Percentiles rank a stretch among this genome's conserved stretches.
These are phyloP conservation scores for Suillus paluster DNA, from an alignment of 768 basidiomycete species.

Conservation along the genomic window DNA sequence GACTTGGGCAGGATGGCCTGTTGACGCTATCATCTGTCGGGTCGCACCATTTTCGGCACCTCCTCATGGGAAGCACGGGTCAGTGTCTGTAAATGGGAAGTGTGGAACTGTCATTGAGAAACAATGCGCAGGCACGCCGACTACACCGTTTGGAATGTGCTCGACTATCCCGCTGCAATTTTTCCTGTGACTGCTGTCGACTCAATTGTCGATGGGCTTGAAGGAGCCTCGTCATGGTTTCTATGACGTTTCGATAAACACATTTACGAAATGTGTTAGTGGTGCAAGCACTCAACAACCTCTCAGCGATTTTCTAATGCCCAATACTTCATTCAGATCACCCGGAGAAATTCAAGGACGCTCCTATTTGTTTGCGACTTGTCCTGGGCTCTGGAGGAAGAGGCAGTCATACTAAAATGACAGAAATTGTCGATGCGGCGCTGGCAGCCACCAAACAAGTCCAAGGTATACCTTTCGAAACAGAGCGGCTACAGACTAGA, in stretches of 20 bases:
- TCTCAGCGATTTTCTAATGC: neutral
- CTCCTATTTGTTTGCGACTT: slow-evolving; percentile 68
- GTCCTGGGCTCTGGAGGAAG: slow-evolving; percentile 72
- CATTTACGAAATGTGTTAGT: slow-evolving; percentile 59
- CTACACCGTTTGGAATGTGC: slow-evolving; percentile 67
- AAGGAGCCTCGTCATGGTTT: slow-evolving; percentile 50
- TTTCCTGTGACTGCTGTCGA: slow-evolving; percentile 71
- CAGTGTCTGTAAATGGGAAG: slow-evolving; percentile 23
- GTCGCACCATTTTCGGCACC: slow-evolving; percentile 62
- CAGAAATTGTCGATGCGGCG: slow-evolving; percentile 63
- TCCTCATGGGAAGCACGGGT: slow-evolving; percentile 66
- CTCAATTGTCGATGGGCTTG: slow-evolving; percentile 51
- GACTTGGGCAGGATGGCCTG: slow-evolving; percentile 71
- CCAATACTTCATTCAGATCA: slow-evolving; percentile 49
- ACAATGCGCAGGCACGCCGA: slow-evolving; percentile 41
- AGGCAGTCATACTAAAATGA: slow-evolving; percentile 72
- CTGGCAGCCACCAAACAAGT: slow-evolving; percentile 35
- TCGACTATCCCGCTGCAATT: slow-evolving; percentile 64
- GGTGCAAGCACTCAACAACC: neutral
- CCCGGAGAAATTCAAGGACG: slow-evolving; percentile 55
- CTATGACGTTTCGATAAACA: slow-evolving; percentile 49
- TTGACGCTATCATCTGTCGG: slow-evolving; percentile 77
- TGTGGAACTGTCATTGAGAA: slow-evolving; percentile 13
- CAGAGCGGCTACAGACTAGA: no score
- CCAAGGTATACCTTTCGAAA: no score